These are phyloP conservation scores for Wickerhamiella qilinensis DNA, from an alignment of 805 yeast species.

Conservation along the genomic window DNA sequence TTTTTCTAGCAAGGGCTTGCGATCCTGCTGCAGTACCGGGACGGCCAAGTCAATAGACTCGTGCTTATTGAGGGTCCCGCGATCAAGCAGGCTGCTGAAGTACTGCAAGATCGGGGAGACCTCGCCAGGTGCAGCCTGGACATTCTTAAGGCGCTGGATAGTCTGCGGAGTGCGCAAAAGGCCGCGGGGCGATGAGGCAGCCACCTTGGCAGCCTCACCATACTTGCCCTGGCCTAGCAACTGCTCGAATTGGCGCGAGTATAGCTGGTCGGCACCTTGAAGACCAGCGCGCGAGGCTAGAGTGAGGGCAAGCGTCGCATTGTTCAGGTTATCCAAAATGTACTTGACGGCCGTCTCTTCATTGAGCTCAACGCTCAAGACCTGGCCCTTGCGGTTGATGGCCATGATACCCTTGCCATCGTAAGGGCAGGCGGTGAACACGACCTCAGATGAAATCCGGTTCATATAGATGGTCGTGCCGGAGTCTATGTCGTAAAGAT, in stretches of 20 bases:
- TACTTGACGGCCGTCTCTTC: conserved; percentile 78
- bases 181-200: conserved; percentile 79
- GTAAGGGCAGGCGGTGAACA: conserved; percentile 72
- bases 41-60: conserved; percentile 91
- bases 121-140: conserved; percentile 87
- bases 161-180: conserved; percentile 82
- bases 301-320: conserved; percentile 71
- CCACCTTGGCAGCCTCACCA: conserved; percentile 85
- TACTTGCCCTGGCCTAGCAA: conserved; percentile 74
- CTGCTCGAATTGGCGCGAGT: conserved; percentile 80
- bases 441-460: conserved; percentile 90
- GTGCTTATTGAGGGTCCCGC: conserved; percentile 79
- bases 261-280: conserved; percentile 91
- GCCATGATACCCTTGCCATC: conserved; percentile 73
- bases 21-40: conserved; percentile 90
- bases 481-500: conserved; percentile 82
- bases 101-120: conserved; percentile 89
- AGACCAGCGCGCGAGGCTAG: conserved; percentile 91
- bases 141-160: conserved; percentile 75
- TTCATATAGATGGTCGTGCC: conserved; percentile 88
- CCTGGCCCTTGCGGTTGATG: conserved; percentile 90
- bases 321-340: conserved; percentile 69
- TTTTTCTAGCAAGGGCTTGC: conserved; percentile 84
- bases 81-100: conserved; percentile 78
- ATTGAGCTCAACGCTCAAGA: conserved; percentile 77